Evolutionary conservation across 805 yeast species (phyloP), one percentile per base, ranked within the genome.

Genomic region (Wickerhamiella hasegawae): DNA sequence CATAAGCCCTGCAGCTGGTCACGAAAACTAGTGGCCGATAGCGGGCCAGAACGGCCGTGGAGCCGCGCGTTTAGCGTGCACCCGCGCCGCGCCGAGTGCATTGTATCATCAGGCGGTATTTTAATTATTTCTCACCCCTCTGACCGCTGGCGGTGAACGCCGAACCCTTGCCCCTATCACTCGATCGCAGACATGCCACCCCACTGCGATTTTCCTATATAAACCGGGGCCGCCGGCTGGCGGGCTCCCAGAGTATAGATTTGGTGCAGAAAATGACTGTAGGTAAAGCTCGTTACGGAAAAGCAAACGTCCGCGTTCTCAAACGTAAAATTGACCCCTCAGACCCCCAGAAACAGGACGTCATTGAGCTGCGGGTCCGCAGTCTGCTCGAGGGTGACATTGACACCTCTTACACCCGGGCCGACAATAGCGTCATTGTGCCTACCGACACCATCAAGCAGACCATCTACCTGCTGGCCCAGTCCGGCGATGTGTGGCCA

Each of bases 391-490:
- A 69, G 46, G 96, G 96, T 42, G 69, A 66, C 38, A 75, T 85
- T 49, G 94, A 79, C 43, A 59, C 62, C 21, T 74, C 94, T 3
- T 85, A 80, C 65, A 85, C 94, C 34, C 51, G 76, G 39, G 95
- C 94, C 26, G 92, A 85, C 60, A 85, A 85, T 62, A 53, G 79
- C 2, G 70, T 79, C n/a, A 74, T 85, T 50, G 92, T 85, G 33
- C 95, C 96, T 40, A 85, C 96, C 6, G 94, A 84, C 58, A 82
- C 94, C 1, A 84, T 83, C 37, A 84, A 84, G 59, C 84, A 84
- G 66, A 84, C 94, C 34, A 72, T 81, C 44, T 66, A 79, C 53
- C 67, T 85, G 23, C 76, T 80, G 45, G 95, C 94, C 44, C 80
- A 78, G 59, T 74, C 69, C 51, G 67, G 71, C 33, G 81, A 83